These are phyloP conservation scores for Basipetospora chlamydospora DNA, from an alignment of 2,329 filamentous ascomycete species.

Conservation along the genomic window DNA sequence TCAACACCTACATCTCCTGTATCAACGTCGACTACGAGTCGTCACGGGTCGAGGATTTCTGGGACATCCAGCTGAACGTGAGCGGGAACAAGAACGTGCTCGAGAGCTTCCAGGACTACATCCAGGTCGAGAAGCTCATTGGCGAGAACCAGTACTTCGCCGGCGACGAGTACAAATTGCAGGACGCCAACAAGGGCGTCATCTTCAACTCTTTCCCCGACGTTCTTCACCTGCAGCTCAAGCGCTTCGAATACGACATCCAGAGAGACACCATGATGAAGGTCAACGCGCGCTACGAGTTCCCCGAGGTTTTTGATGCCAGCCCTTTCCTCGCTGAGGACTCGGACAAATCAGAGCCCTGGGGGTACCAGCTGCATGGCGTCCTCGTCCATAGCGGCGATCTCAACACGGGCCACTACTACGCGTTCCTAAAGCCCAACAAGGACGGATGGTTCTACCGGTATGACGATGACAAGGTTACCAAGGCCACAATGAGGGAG, in stretches of 20 bases:
- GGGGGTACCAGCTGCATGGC: conserved; percentile 84
- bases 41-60: conserved; percentile 90
- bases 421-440: conserved; percentile 85
- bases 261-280: conserved; percentile 98
- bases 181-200: conserved; percentile 94
- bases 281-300: conserved; percentile 86
- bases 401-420: conserved; percentile 94
- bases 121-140: conserved; percentile 91
- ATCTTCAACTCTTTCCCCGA: conserved; percentile 94
- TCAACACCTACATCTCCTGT: conserved; percentile 97
- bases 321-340: conserved; percentile 75
- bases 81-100: conserved; percentile 84
- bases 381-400: conserved; percentile 95
- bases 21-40: conserved; percentile 98
- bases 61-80: conserved; percentile 97
- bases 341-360: conserved; percentile 76
- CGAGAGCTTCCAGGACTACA: conserved; percentile 91
- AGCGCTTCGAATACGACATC: conserved; percentile 96
- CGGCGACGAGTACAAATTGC: conserved; percentile 74
- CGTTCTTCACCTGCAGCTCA: conserved; percentile 86
- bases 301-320: conserved; percentile 71
- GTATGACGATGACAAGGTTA: conserved; percentile 95
- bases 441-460: conserved; percentile 94
- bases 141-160: conserved; percentile 98
- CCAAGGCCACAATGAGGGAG: conserved; percentile 80